Evolutionary conservation across 306 rosid genomes (phyloP), one percentile per base, ranked within the genome.

Genomic region (Cyamopsis tetragonoloba): DNA sequence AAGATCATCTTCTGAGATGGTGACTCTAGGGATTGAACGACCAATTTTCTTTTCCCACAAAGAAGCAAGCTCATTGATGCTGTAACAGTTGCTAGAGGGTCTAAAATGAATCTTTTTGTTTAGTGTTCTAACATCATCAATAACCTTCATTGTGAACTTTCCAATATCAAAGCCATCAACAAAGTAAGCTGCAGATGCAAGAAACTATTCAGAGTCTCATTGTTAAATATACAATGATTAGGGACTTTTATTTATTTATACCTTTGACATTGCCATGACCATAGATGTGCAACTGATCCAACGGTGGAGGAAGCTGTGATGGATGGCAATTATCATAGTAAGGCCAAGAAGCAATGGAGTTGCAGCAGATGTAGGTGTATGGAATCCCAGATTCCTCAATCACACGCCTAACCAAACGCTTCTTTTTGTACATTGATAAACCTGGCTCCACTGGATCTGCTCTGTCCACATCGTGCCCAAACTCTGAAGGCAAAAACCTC

Each of bases 261-360:
- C 96, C 96, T 82, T 84, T 82, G 62, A 86, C 74, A 17, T 47
- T 76, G 70, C 96, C 96, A 58, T 89, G 78, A 57, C 88, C 92
- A 50, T 89, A 89, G 76, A 89, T 86, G 8, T 84, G 85, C 54
- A 89, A 60, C 10, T 62, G 80, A 78, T 86, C 87, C 84, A 86
- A 76, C 7, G 92, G 96, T 12, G 96, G 96, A 26, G 83, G 84
- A 71, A 84, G 80, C 71, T 82, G 82, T 11, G 96, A 76, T 20
- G 96, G 96, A 62, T 89, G 96, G 0, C 58, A 71, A 55, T 86
- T 84, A 66, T 89, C 78, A 28, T 59, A 78, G 65, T 89, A 89
- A 3, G 96, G 96, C 96, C 96, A 89, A 32, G 96, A 84, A n/a
- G 92, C 96, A 61, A 89, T 80, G 39, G 96, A 89, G 19, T 89